These are phyloP conservation scores for Firmiana major DNA, from an alignment of 345 rosid species.

Conservation along the genomic window DNA sequence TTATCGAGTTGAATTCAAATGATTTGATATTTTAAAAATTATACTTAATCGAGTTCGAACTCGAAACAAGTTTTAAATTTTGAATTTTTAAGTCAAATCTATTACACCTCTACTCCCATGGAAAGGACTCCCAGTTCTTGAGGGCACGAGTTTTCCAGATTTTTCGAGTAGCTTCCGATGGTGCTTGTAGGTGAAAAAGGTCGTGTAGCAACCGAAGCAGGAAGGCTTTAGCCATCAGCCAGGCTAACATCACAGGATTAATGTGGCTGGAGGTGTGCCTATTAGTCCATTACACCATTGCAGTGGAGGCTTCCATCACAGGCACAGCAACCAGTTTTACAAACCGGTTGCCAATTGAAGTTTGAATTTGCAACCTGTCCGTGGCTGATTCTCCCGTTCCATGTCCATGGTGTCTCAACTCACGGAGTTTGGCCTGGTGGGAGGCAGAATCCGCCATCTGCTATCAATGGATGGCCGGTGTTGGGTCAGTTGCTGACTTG, in stretches of 20 bases:
- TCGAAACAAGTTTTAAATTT: too few species aligned
- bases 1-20: too few species aligned
- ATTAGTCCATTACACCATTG: slow-evolving; percentile 52
- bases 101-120: too few species aligned
- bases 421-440: slow-evolving; percentile 40
- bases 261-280: slow-evolving; percentile 77
- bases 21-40: too few species aligned
- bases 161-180: slow-evolving; percentile 52
- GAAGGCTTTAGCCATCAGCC: slow-evolving; percentile 79
- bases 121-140: slow-evolving; percentile 52
- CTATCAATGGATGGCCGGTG: slow-evolving; percentile 61
- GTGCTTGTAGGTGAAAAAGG: slow-evolving; percentile 40
- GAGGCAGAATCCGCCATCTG: slow-evolving; percentile 68
- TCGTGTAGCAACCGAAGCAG: slow-evolving; percentile 40
- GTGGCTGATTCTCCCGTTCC: slow-evolving; percentile 80
- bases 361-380: slow-evolving; percentile 70
- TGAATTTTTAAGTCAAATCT: too few species aligned
- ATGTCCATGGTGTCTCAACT: slow-evolving; percentile 50
- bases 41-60: too few species aligned
- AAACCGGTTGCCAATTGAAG: slow-evolving; percentile 49
- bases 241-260: slow-evolving; percentile 69
- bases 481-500: slow-evolving; percentile 82
- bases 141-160: slow-evolving; percentile 51
- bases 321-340: slow-evolving; percentile 91
- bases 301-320: slow-evolving; percentile 70